Base-by-base conservation (phyloP, 345 rosid species). In the Cardamine resedifolia region DNA sequence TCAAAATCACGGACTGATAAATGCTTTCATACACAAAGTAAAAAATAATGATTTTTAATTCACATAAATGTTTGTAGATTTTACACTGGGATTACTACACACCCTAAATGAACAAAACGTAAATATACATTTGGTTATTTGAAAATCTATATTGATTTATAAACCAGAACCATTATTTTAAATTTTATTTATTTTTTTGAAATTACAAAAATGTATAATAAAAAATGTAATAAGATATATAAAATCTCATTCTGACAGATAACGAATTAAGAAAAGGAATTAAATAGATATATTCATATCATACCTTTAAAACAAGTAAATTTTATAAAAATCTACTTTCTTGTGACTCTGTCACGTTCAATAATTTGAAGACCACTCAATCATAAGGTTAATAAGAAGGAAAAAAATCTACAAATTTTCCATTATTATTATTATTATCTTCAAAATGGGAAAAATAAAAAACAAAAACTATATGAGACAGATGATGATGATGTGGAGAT, bases 271-370 rank as follows among this genome's bases (percentile, higher is more conserved):
- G 20, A n/a, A 1, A 64, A 4, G 10, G 41, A 51, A 41, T 10
- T 14, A 28, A 36, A 53, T 23, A 44, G n/a, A 62, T 27, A 58
- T 23, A 3, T 23, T 14, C 6, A 15, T 39, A 39, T n/a, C n/a
- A 26, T 36, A 23, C 9, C 18, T 19, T 20, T 21, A 38, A 23
- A 53, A 44, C 21, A 18, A 45, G 41, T 34, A 57, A 33, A 16
- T 65, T 23, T 33, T 21, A 36, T 16, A 53, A 62, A 74, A 24
- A 64, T 26, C 9, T 27, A 57, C 79, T 70, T 64, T 70, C 76
- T 56, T 55, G 79, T 70, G 79, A 70, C 10, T 45, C 3, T 64
- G 59, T 70, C 79, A 76, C 76, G 66, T 76, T 56, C 60, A 64
- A 28, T 64, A 47, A 76, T 76, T 70, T 64, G 31, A 56, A 48